A percentile compares a stretch with the other conserved stretches of the same genome.
These are phyloP conservation scores for Fusarium sp. DNA, from an alignment of 2,329 filamentous ascomycete species.

Conservation along the genomic window DNA sequence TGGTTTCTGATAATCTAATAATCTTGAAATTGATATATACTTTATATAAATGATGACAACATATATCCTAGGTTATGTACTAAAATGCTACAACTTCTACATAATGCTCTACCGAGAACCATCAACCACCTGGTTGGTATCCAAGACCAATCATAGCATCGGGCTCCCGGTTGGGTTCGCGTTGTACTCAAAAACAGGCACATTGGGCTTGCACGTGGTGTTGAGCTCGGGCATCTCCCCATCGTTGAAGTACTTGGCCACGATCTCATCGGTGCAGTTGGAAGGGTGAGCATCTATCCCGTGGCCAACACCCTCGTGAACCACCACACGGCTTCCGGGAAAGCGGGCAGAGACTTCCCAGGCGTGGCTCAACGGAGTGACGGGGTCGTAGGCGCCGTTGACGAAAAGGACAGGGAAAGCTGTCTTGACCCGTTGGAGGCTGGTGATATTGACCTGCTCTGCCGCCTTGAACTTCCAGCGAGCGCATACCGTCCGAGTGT, in stretches of 20 bases:
- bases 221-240: slow-evolving; percentile 29
- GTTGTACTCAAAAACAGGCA: slow-evolving; percentile 33
- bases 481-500: background rate
- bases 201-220: slow-evolving; percentile 2
- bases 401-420: background rate
- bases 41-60: no score
- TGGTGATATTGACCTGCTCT: background rate
- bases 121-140: no score
- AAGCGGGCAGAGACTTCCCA: background rate
- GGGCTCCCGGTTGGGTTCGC: no score
- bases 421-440: background rate
- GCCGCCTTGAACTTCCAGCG: background rate
- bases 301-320: background rate
- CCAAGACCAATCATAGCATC: no score
- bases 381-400: background rate
- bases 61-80: no score
- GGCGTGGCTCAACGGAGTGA: background rate
- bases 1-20: no score
- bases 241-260: slow-evolving; percentile 6
- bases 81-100: no score
- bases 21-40: no score
- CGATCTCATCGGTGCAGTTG: background rate
- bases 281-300: background rate
- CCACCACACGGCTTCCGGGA: background rate
- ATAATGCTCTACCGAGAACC: no score